phyloP scores from a whole-genome alignment of 257 asterid species.

The Striga asiatica region DNA sequence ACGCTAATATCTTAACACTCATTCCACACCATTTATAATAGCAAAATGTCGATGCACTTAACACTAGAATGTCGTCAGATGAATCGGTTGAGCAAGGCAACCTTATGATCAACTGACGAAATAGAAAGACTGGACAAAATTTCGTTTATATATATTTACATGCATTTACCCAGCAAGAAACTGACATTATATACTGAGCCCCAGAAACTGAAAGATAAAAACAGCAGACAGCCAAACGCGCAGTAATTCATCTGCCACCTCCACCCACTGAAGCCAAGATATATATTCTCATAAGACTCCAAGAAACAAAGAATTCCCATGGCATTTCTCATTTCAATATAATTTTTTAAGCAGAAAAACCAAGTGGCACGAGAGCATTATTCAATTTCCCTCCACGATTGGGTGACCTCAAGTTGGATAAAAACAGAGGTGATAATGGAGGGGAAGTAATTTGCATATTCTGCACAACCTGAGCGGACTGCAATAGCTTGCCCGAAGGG shows the following conservation, averaged over 20 bases:
- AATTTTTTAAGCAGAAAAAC: slow-evolving; percentile 1
- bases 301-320: not conserved
- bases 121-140: not conserved
- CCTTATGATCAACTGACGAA: not conserved
- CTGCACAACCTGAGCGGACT: slow-evolving; percentile 37
- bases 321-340: not conserved
- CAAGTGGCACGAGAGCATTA: slow-evolving; percentile 3
- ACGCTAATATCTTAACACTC: not conserved
- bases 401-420: slow-evolving; percentile 47
- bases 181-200: slow-evolving; percentile 18
- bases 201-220: slow-evolving; percentile 11
- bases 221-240: slow-evolving; percentile 5
- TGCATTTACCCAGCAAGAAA: slow-evolving; percentile 27
- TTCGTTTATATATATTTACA: slow-evolving; percentile 32
- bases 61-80: slow-evolving; percentile 14
- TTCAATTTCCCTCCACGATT: slow-evolving; percentile 47
- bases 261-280: slow-evolving; percentile 39
- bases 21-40: not conserved
- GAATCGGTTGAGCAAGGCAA: slow-evolving; percentile 13
- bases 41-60: slow-evolving; percentile 19
- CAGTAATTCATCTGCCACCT: slow-evolving; percentile 51
- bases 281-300: not conserved
- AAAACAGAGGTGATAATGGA: slow-evolving; percentile 68
- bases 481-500: slow-evolving; percentile 46
- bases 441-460: slow-evolving; percentile 50